Evolutionary conservation across 2,329 filamentous ascomycete genomes (phyloP).

Genomic region (Bipolaris oryzae): DNA sequence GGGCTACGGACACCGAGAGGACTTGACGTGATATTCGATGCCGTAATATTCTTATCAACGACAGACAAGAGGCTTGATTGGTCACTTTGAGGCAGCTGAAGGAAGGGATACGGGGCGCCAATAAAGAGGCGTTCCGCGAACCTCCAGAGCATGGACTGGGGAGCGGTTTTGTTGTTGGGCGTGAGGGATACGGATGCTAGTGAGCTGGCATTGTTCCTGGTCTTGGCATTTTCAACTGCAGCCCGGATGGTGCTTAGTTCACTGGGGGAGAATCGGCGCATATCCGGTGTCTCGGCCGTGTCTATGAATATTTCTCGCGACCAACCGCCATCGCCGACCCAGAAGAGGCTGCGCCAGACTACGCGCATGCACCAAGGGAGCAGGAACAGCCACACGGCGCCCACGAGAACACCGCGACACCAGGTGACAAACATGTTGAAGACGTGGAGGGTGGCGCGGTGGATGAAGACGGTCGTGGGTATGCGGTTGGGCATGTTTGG

Average conservation of each 20-base stretch:
- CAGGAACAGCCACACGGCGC: conserved; percentile 85
- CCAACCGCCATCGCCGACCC: conserved; percentile 83
- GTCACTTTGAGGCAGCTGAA: conserved; percentile 29
- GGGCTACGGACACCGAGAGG: conserved; percentile 34
- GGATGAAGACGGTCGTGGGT: conserved; percentile 79
- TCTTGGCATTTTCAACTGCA: conserved; percentile 26
- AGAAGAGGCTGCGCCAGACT: conserved; percentile 93
- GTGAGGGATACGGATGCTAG: conserved; percentile 49
- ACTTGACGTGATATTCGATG: conserved; percentile 36
- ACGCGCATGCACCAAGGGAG: conserved; percentile 90
- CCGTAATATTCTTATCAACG: conserved; percentile 29
- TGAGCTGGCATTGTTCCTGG: conserved; percentile 34
- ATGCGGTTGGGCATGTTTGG: conserved; percentile 88
- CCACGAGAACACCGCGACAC: conserved; percentile 78
- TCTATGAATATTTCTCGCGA: conserved; percentile 50
- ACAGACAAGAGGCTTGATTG: conserved; percentile 28
- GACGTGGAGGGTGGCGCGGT: conserved; percentile 76
- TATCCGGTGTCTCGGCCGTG: conserved; percentile 8
- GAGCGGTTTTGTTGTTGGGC: conserved; percentile 45
- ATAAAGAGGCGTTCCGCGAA: conserved; percentile 54
- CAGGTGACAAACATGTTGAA: conserved; percentile 75
- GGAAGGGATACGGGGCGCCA: conserved; percentile 33
- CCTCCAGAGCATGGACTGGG: conserved; percentile 55
- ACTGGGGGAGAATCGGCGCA: conserved; percentile 3
- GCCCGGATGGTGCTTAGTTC: conserved; percentile 30